Percentiles rank a stretch among this genome's conserved stretches.
Conservation (phyloP, 139 green algal species). For the Chlorella sp. region DNA sequence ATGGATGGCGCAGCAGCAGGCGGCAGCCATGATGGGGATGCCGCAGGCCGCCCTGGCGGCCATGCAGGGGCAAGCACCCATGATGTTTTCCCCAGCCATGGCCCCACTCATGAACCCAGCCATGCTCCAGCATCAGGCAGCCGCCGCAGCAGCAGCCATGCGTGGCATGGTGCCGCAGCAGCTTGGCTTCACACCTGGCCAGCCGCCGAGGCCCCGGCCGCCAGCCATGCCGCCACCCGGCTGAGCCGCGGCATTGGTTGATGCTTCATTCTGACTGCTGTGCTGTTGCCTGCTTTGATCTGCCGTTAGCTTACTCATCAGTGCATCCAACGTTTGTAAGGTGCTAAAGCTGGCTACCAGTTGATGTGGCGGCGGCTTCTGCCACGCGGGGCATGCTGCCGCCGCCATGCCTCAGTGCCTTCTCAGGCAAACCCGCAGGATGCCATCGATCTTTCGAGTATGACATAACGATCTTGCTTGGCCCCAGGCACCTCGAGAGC, state of each 20-base stretch:
- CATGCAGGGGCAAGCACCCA: not conserved
- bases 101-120: not conserved
- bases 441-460: too few species aligned
- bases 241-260: not conserved
- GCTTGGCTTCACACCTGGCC: not conserved
- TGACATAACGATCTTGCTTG: too few species aligned
- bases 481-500: too few species aligned
- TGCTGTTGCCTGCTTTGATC: not conserved
- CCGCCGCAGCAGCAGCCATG: not conserved
- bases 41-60: not conserved
- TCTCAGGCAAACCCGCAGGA: too few species aligned
- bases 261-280: not conserved
- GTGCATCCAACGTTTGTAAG: not conserved
- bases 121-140: not conserved
- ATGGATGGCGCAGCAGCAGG: not conserved
- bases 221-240: too few species aligned
- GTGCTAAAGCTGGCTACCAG: not conserved
- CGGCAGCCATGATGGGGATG: not conserved
- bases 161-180: not conserved
- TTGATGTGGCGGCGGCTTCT: too few species aligned
- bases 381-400: too few species aligned
- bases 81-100: constrained; percentile 4
- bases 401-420: too few species aligned
- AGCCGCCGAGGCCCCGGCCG: not conserved
- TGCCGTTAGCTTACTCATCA: not conserved